phyloP scores from a whole-genome alignment of 2,329 filamentous ascomycete genomes.

The Aspergillus sp. region DNA sequence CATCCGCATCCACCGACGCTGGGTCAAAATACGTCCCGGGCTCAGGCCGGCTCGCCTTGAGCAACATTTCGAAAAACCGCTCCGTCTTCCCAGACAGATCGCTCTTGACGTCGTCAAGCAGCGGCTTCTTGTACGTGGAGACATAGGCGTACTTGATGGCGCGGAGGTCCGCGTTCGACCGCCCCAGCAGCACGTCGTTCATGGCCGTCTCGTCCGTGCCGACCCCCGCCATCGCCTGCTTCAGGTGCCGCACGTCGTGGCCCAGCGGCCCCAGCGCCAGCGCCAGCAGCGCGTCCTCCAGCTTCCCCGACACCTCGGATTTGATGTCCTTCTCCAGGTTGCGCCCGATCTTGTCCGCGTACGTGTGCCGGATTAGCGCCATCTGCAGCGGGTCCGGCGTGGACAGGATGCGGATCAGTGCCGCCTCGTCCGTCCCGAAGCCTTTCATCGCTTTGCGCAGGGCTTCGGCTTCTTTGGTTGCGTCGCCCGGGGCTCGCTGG shows the following conservation, averaged over 20 bases:
- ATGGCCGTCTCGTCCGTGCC: conserved; percentile 77
- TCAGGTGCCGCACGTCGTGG: conserved; percentile 66
- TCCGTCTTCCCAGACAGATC: conserved; percentile 80
- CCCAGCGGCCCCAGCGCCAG: conserved; percentile 72
- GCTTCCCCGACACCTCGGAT: conserved; percentile 70
- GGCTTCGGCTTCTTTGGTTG: conserved; percentile 57
- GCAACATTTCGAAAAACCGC: conserved; percentile 75
- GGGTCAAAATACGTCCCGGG: conserved; percentile 69
- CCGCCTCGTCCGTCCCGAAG: conserved; percentile 39
- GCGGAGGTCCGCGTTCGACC: conserved; percentile 75
- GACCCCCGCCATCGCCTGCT: conserved; percentile 53
- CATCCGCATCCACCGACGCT: conserved; percentile 69
- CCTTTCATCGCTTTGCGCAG: conserved; percentile 81
- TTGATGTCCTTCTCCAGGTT: conserved; percentile 71
- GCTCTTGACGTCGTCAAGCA: conserved; percentile 66
- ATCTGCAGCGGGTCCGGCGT: conserved; percentile 73
- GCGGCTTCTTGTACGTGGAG: conserved; percentile 59
- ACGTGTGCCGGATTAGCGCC: conserved; percentile 62
- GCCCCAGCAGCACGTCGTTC: conserved; percentile 73
- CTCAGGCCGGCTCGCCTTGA: conserved; percentile 67
- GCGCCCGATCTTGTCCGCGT: conserved; percentile 60
- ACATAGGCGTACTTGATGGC: conserved; percentile 76
- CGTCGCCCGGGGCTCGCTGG: conserved; percentile 64
- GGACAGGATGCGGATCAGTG: conserved; percentile 65
- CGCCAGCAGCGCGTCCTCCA: conserved; percentile 67